Evolutionary conservation across 169 alveolate species (phyloP).

Genomic region (Babesia gibsoni): DNA sequence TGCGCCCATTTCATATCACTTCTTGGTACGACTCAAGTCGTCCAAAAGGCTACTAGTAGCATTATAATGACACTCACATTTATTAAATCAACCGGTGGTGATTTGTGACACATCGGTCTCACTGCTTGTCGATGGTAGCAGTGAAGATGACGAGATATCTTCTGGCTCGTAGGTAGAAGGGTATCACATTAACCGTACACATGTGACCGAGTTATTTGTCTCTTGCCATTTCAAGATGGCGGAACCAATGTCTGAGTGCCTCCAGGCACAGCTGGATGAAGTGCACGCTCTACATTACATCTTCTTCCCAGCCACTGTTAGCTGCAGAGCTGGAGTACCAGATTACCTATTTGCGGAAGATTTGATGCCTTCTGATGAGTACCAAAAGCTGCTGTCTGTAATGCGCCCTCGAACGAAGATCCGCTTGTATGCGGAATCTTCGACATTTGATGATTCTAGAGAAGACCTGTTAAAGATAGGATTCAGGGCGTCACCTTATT

Average conservation of each 20-base stretch:
- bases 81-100: too few species aligned
- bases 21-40: too few species aligned
- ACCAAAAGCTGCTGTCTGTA: neutral
- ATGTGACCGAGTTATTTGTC: too few species aligned
- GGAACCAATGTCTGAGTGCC: neutral
- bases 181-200: too few species aligned
- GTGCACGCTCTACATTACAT: conserved; percentile 56
- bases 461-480: conserved; percentile 27
- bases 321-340: conserved; percentile 12
- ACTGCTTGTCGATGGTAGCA: too few species aligned
- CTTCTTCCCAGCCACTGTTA: conserved; percentile 53
- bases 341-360: conserved; percentile 36
- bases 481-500: conserved; percentile 33
- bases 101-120: too few species aligned
- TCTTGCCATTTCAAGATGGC: neutral
- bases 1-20: too few species aligned
- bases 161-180: too few species aligned
- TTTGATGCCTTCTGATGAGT: conserved; percentile 36
- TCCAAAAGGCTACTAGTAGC: too few species aligned
- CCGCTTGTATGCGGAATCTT: conserved; percentile 16
- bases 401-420: conserved; percentile 21
- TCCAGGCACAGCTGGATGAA: conserved; percentile 52
- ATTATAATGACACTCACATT: too few species aligned
- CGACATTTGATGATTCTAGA: neutral
- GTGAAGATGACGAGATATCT: too few species aligned